A percentile compares a stretch with the other conserved stretches of the same genome.
Evolutionary conservation across 225 moss, liverwort and hornwort species (phyloP).

Genomic region (Anthoceros angustus): DNA sequence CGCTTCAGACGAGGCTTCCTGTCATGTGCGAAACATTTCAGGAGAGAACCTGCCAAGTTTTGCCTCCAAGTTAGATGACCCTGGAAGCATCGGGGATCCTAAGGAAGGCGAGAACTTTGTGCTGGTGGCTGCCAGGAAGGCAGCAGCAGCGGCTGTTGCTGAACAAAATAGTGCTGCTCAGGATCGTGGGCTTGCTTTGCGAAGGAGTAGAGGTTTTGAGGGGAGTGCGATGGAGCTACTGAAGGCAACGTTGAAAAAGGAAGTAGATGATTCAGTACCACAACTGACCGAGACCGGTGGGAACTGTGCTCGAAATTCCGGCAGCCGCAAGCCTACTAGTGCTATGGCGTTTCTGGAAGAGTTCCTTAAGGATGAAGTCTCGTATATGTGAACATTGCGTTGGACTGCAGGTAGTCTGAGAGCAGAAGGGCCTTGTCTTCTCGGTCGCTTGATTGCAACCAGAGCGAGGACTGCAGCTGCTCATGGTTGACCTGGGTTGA

Average conservation of each 20-base stretch:
- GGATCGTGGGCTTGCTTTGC: conserved; percentile 15
- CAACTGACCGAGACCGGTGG: neutral
- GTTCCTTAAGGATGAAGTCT: neutral
- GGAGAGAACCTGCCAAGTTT: conserved; percentile 7
- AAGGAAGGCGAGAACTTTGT: conserved; percentile 30
- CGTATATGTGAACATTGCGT: too few species aligned
- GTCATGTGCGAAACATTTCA: neutral
- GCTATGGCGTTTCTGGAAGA: neutral
- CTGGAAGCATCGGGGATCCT: conserved; percentile 16
- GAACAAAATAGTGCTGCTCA: conserved; percentile 16
- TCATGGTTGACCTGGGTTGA: too few species aligned
- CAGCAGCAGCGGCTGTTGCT: conserved; percentile 49
- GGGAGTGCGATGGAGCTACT: conserved; percentile 44
- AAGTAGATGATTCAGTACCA: conserved; percentile 1
- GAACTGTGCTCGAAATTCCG: neutral
- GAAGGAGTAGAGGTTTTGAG: conserved; percentile 18
- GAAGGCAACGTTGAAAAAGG: conserved; percentile 24
- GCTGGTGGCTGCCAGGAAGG: conserved; percentile 43
- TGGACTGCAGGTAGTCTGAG: too few species aligned
- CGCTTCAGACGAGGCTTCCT: neutral
- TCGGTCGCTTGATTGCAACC: too few species aligned
- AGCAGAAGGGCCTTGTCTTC: too few species aligned
- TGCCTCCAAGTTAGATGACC: conserved; percentile 10
- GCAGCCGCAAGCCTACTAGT: neutral
- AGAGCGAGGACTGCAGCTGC: too few species aligned